Base-by-base conservation (phyloP, 1,139 yeast species). In the Debaryomyces sp. region DNA sequence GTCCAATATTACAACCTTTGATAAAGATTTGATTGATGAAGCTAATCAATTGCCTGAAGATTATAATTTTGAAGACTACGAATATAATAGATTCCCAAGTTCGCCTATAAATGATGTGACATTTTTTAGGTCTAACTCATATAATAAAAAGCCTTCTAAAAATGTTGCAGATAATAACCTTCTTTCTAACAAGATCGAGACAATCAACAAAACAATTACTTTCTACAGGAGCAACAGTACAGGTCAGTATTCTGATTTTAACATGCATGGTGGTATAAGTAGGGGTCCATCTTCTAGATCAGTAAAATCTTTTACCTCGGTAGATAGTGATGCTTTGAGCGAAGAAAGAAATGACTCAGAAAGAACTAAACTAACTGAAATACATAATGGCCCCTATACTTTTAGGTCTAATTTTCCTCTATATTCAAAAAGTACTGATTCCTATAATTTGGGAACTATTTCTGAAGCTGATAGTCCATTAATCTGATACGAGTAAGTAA, bases 21-120 rank as follows among this genome's bases (percentile, higher is more conserved):
- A 75, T 47, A 67, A 70, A 38, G 79, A 73, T 36, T 51, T 69
- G 4, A 53, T 81, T 6, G 87, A 81, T 57, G 87, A 82, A 61
- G 71, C 80, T 23, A 82, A 84, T 55, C 75, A 67, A 41, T 64
- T 83, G 2, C 87, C 88, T 0, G 87, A 81, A 58, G 88, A 83
- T 55, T 82, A 66, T 56, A 84, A 82, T 45, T 81, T 80, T 56
- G 77, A 75, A 9, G 73, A 71, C 10, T 63, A 66, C 17, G 64
- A n/a, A 17, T 29, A 23, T 13, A 22, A 15, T 6, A 41, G 23
- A 39, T 23, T 6, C 8, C 38, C 17, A 22, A 13, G 13, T 4
- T 32, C 39, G 9, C 23, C 41, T 10, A 37, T 23, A 27, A 44
- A 33, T 21, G 48, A 33, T 2, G 5, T 43, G 41, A 36, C 56